Evolutionary conservation across 352 stramenopile genomes (phyloP).

Genomic region (Phytophthora tentaculata): DNA sequence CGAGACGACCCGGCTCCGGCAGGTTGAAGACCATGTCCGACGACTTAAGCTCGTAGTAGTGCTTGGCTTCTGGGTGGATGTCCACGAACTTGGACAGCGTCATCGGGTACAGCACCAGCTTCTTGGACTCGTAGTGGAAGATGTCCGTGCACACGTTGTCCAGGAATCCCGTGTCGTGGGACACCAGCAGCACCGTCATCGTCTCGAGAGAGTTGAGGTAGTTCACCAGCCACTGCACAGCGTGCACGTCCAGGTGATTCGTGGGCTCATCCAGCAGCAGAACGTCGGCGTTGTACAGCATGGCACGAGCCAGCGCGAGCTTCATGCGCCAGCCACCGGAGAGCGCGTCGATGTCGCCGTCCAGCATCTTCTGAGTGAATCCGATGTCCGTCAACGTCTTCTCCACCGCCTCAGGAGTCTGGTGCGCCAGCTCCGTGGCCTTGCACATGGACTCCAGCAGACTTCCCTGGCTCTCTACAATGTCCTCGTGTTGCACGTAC

Average conservation of each 20-base stretch:
- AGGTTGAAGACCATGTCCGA: conserved; percentile 88
- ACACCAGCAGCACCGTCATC: conserved; percentile 97
- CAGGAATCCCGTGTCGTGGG: conserved; percentile 96
- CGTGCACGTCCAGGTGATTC: conserved; percentile 97
- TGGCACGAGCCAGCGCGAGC: conserved; percentile 93
- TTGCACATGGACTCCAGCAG: conserved; percentile 71
- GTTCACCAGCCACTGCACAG: conserved; percentile 97
- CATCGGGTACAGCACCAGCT: conserved; percentile 94
- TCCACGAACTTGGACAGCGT: conserved; percentile 91
- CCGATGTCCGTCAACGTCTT: conserved; percentile 90
- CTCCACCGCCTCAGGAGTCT: conserved; percentile 76
- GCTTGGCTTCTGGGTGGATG: conserved; percentile 91
- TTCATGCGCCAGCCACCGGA: conserved; percentile 98
- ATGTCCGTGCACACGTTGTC: conserved; percentile 98
- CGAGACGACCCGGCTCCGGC: conserved; percentile 89
- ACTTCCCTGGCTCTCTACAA: conserved; percentile 88
- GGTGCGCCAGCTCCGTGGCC: conserved; percentile 77
- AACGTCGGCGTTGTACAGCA: conserved; percentile 96
- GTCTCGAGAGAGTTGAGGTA: conserved; percentile 96
- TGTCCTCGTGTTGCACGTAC: conserved; percentile 97
- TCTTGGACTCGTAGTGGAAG: conserved; percentile 96
- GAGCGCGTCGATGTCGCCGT: conserved; percentile 93
- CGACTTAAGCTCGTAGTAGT: conserved; percentile 93
- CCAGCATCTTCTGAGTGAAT: conserved; percentile 94
- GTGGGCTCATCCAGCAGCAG: conserved; percentile 95